Conservation (phyloP, 257 asterid genomes). For the Catharanthus roseus region DNA sequence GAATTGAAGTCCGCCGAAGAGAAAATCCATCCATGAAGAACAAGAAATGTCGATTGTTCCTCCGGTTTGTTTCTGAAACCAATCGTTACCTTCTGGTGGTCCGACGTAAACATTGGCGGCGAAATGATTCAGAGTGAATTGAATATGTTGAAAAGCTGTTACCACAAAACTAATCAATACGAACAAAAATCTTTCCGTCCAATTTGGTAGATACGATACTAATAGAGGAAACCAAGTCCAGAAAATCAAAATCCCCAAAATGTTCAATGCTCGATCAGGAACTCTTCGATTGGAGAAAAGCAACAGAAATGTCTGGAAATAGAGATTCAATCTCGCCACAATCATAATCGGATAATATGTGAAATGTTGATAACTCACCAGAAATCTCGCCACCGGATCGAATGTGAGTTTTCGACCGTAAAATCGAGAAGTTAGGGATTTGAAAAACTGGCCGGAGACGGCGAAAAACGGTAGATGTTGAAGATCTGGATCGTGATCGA, state of each 20-base stretch:
- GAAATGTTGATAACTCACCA: conserved; percentile 69
- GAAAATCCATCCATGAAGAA: conserved; percentile 71
- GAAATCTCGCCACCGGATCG: conserved; percentile 49
- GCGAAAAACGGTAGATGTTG: conserved; percentile 90
- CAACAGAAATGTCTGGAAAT: conserved; percentile 59
- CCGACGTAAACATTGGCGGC: conserved; percentile 70
- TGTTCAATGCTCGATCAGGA: conserved; percentile 59
- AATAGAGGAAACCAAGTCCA: conserved; percentile 93
- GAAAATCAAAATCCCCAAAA: conserved; percentile 58
- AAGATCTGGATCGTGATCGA: conserved; percentile 90
- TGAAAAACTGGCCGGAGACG: conserved; percentile 48
- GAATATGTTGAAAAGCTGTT: conserved; percentile 67
- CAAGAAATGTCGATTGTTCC: conserved; percentile 84
- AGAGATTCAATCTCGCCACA: conserved; percentile 68
- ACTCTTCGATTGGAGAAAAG: conserved; percentile 57
- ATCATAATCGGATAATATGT: conserved; percentile 64
- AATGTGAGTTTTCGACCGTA: conserved; percentile 60
- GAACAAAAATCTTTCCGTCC: conserved; percentile 57
- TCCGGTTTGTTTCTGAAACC: conserved; percentile 79
- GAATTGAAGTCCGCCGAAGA: conserved; percentile 80
- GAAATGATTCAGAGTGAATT: conserved; percentile 80
- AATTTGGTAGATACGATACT: conserved; percentile 53
- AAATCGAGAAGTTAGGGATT: conserved; percentile 45
- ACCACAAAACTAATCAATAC: conserved; percentile 55
- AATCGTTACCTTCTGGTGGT: conserved; percentile 64